Evolutionary conservation across 495 filamentous ascomycete species (phyloP), one percentile per base, ranked within the genome.

Genomic region (Tuber indicum): DNA sequence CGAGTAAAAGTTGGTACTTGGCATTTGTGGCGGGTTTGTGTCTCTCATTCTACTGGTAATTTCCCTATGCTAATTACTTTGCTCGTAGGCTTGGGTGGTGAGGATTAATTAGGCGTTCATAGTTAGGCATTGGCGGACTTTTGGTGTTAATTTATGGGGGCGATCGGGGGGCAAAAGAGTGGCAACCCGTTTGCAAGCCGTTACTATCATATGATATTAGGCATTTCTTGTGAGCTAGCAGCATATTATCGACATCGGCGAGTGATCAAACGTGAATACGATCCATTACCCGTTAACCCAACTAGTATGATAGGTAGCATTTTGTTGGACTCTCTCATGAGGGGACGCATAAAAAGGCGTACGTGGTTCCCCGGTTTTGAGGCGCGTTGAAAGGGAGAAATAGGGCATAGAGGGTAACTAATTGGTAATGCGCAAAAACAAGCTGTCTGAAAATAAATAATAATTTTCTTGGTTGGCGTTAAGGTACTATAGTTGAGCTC

Each of bases 1-100:
- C 93, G 9, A 92, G 91, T 81, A 86, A 90, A 82, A 94, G 93
- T 58, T 98, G 94, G 94, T 97, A 95, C 87, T 83, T 98, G 83
- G 92, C 92, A 23, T 93, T 90, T 85, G 87, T 91, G 76, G 95
- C 80, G 41, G 70, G 81, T 82, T 78, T 45, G 80, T 75, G 58
- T 66, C 58, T 66, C 32, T 26, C 17, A 36, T 1, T 4, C 32
- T 36, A 36, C 58, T n/a, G 52, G 26, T 26, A 17, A 66, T 17
- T 0, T 17, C 14, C 3, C 6, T 3, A 6, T 36, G 26, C 58
- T 66, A 19, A 66, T 36, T 26, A 5, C 58, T 26, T 36, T 36
- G 0, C 26, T n/a, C 26, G 58, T 12, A 66, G 58, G 58, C 26
- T 8, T 66, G 26, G 26, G 26, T 19, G 58, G 58, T 36, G 58